Percentiles rank a stretch among this genome's conserved stretches.
phyloP scores from a whole-genome alignment of 257 asterid species.

The Pogostemon cablin region DNA sequence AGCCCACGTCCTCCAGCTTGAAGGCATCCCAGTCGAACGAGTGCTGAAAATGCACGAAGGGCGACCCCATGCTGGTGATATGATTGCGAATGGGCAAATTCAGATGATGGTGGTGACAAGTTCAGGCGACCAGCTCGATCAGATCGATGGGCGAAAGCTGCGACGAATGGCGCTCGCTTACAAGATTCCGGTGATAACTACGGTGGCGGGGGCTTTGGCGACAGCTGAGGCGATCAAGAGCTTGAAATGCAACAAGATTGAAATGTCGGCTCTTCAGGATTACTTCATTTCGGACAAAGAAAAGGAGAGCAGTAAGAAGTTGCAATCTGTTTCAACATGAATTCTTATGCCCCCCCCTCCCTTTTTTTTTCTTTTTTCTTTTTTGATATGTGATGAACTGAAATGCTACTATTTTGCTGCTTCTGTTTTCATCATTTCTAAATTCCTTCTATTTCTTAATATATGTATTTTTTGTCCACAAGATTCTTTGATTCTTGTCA shows the following conservation, averaged over 20 bases:
- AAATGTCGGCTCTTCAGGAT: conserved; percentile 93
- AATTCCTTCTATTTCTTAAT: neutral
- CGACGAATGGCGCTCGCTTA: conserved; percentile 94
- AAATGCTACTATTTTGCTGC: neutral
- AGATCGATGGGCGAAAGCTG: conserved; percentile 84
- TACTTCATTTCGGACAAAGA: conserved; percentile 53
- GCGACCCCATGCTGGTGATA: conserved; percentile 86
- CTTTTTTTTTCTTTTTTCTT: neutral
- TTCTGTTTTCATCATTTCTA: neutral
- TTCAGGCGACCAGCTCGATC: conserved; percentile 81
- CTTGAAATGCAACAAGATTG: conserved; percentile 71
- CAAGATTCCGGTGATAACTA: conserved; percentile 93
- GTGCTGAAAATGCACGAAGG: conserved; percentile 98
- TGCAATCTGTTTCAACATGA: conserved; percentile 50
- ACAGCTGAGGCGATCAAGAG: conserved; percentile 93
- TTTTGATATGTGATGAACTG: conserved; percentile 24
- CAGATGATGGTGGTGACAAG: conserved; percentile 96
- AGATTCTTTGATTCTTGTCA: too few relatives aligned
- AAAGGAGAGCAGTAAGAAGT: conserved; percentile 31
- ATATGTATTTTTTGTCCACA: too few relatives aligned
- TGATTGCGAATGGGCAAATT: conserved; percentile 84
- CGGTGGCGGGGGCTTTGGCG: conserved; percentile 96
- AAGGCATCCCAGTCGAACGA: conserved; percentile 70
- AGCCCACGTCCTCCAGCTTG: conserved; percentile 71
- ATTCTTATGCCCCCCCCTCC: too few relatives aligned